Base-by-base conservation (phyloP, 306 rosid species). In the Cicer cuneatum region DNA sequence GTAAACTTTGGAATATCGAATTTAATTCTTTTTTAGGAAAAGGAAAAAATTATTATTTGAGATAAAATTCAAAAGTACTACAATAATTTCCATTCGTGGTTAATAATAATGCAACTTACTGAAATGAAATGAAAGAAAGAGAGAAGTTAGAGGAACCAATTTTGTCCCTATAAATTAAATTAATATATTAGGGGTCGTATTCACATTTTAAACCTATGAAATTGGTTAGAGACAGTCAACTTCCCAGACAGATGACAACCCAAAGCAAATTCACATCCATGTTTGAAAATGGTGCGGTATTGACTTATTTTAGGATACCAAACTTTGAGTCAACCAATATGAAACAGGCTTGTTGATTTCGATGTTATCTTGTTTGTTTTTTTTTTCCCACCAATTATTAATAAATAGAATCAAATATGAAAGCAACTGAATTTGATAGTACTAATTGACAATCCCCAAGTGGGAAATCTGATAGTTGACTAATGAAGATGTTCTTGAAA, bases 381-480 rank as follows among this genome's bases (percentile, higher is more conserved):
- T 29, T 29, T 3, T 29, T 29, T 29, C 2, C 3, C 5, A 57
- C 6, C 14, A 67, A 57, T 68, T 15, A 29, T 29, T 21, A 39
- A 73, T 39, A 8, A 7, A n/a, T 37, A 43, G 57, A 57, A 2
- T 47, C 75, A 51, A 43, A 60, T 7, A 79, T 59, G 45, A 21
- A 71, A 72, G 7, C 59, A 58, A 38, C 48, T 63, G 52, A 79
- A 58, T 13, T 52, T 77, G 66, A 13, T 29, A 29, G 35, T 29
- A 29, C 35, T 39, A 75, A 62, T 73, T 54, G 59, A 35, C 66
- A 81, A 71, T 66, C 66, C 77, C 77, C 80, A 78, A 76, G 89
- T 77, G 82, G 80, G 76, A 82, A 83, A 83, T 82, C 86, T 75
- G 83, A 72, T 59, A 67, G 86, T 91, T 89, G 95, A 86, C 91